phyloP scores from a whole-genome alignment of 352 stramenopile genomes.

The Pythium biforme region DNA sequence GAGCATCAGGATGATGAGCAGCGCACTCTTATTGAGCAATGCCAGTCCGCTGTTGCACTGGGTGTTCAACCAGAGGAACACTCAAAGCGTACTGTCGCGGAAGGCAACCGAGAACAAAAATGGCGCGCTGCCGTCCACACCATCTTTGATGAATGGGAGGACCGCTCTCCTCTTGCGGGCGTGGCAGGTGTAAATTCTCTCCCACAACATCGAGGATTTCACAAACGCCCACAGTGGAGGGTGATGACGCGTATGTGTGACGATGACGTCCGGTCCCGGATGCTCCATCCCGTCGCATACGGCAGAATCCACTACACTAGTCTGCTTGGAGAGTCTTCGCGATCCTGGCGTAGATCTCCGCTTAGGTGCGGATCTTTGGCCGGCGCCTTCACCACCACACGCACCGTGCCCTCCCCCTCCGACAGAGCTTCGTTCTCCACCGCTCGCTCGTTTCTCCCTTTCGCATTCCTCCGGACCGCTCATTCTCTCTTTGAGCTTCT shows the following conservation, averaged over 20 bases:
- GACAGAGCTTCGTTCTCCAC: background rate
- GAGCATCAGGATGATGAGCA: conserved; percentile 1
- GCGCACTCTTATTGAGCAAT: background rate
- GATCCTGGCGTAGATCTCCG: conserved; percentile 10
- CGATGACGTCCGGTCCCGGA: conserved; percentile 12
- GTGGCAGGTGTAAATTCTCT: background rate
- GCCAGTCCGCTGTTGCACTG: no score
- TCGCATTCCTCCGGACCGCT: background rate
- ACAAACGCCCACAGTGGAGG: background rate
- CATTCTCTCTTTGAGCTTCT: background rate
- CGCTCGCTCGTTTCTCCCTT: background rate
- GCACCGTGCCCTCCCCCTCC: background rate
- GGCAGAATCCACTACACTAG: background rate
- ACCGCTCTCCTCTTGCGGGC: background rate
- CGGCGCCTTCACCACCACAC: conserved; percentile 2
- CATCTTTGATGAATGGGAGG: background rate
- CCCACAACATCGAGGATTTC: background rate
- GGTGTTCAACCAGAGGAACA: no score
- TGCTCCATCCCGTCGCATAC: background rate
- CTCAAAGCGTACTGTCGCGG: background rate
- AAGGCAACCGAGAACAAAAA: background rate
- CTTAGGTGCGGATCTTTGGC: conserved; percentile 16
- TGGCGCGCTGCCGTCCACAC: background rate
- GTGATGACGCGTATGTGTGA: conserved; percentile 1
- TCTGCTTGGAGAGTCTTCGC: background rate